Conservation (phyloP, 768 basidiomycete species). For the Boletus rubescentipes region DNA sequence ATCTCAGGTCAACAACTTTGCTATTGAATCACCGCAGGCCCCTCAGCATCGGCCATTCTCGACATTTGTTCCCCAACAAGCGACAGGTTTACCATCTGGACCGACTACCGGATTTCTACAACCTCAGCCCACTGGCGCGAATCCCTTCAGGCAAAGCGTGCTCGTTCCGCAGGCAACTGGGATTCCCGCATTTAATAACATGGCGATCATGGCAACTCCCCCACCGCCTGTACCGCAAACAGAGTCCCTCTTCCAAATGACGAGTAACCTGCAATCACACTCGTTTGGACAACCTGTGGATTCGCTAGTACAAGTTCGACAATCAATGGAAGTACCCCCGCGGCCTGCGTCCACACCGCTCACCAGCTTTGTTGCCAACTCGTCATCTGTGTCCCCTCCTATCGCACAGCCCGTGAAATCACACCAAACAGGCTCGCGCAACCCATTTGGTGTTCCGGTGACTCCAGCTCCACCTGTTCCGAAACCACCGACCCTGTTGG, state of each 20-base stretch:
- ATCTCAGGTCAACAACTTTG: constrained; percentile 19
- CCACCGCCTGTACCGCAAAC: constrained; percentile 9
- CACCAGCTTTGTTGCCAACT: constrained; percentile 34
- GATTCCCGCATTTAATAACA: constrained; percentile 44
- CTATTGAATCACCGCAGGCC: constrained; percentile 36
- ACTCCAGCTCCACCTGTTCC: constrained; percentile 64
- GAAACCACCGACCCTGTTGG: constrained; percentile 77
- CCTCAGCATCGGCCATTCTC: constrained; percentile 55
- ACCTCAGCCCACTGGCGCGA: constrained; percentile 56
- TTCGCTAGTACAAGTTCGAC: constrained; percentile 10
- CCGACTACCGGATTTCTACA: constrained; percentile 53
- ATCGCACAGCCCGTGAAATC: constrained; percentile 67
- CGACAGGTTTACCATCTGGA: constrained; percentile 41
- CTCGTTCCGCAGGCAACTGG: constrained; percentile 65
- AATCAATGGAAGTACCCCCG: constrained; percentile 37
- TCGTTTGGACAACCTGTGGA: constrained; percentile 2
- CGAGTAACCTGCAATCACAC: constrained; percentile 16
- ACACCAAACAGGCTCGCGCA: constrained; percentile 91
- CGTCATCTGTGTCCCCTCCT: constrained; percentile 40
- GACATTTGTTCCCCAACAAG: constrained; percentile 55
- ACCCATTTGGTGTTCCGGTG: constrained; percentile 86
- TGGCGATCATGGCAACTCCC: constrained; percentile 16
- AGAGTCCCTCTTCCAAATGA: constrained; percentile 11
- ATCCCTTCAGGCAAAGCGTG: constrained; percentile 85
- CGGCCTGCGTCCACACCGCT: constrained; percentile 78